These are phyloP conservation scores for Fusarium sp. DNA, from an alignment of 2,329 filamentous ascomycete species.

Conservation along the genomic window DNA sequence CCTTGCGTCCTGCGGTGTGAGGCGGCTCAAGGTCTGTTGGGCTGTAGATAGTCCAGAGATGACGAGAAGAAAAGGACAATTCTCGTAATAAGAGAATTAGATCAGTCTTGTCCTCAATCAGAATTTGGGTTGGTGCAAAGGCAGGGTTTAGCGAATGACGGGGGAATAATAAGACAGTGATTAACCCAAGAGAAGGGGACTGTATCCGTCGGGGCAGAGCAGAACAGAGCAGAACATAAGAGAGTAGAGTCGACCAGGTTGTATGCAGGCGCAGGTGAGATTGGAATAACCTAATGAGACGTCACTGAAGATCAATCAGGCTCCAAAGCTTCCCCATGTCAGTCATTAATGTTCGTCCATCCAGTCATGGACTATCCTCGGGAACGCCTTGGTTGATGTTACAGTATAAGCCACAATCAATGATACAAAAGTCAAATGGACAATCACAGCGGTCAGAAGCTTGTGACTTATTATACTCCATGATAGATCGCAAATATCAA, in stretches of 20 bases:
- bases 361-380: constrained; percentile 6
- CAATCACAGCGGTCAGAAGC: background rate
- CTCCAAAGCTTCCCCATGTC: constrained; percentile 37
- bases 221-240: background rate
- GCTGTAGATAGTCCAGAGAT: background rate
- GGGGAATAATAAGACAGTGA: constrained; percentile 18
- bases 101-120: constrained; percentile 4
- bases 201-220: background rate
- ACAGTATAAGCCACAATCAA: constrained; percentile 25
- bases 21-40: background rate
- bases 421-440: constrained; percentile 18
- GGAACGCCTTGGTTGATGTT: constrained; percentile 14
- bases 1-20: constrained; percentile 15
- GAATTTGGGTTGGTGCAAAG: constrained; percentile 20
- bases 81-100: background rate
- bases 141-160: constrained; percentile 36
- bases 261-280: constrained; percentile 17
- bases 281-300: constrained; percentile 26
- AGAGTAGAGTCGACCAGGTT: too few species aligned
- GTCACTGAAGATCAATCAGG: constrained; percentile 45
- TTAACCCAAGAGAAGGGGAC: constrained; percentile 1
- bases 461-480: background rate
- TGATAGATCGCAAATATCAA: background rate
- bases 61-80: constrained; percentile 3
- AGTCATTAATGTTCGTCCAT: background rate